Percentiles rank a stretch among this genome's conserved stretches.
Conservation (phyloP, 2,329 filamentous ascomycete genomes). For the Hymenoscyphus linearis region DNA sequence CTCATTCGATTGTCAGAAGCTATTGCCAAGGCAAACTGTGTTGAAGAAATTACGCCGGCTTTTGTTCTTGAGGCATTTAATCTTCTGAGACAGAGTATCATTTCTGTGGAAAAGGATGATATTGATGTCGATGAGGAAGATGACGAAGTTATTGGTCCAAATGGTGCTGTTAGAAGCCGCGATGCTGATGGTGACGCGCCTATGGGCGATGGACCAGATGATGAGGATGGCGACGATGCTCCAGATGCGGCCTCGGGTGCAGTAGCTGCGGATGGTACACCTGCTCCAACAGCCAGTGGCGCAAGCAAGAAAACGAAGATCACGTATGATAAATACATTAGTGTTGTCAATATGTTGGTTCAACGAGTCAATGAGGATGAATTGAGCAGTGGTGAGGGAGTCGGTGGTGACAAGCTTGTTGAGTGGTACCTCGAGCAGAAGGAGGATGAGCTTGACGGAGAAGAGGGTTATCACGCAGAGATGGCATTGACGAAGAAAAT, state of each 20-base stretch:
- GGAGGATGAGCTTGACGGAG: conserved; percentile 72
- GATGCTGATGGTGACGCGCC: conserved; percentile 45
- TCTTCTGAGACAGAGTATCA: conserved; percentile 88
- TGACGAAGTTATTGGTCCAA: conserved; percentile 45
- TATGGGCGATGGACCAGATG: conserved; percentile 44
- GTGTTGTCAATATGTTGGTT: conserved; percentile 82
- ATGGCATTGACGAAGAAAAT: conserved; percentile 73
- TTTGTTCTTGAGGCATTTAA: conserved; percentile 93
- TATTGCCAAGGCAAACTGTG: conserved; percentile 97
- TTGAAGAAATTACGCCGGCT: conserved; percentile 75
- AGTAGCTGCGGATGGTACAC: conserved; percentile 21
- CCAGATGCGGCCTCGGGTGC: conserved; percentile 27
- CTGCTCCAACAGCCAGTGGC: conserved; percentile 18
- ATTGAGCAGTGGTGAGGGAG: conserved; percentile 67
- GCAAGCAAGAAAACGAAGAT: conserved; percentile 67
- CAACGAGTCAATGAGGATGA: conserved; percentile 82
- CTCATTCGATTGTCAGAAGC: conserved; percentile 94
- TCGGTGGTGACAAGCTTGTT: conserved; percentile 75
- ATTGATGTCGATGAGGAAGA: conserved; percentile 86
- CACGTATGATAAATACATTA: conserved; percentile 90
- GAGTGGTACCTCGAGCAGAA: conserved; percentile 91
- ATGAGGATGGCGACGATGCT: conserved; percentile 39
- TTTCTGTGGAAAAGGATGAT: conserved; percentile 96
- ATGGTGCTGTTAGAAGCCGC: conserved; percentile 38
- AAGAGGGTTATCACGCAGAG: conserved; percentile 78